These are phyloP conservation scores for Apiotrichum domesticum DNA, from an alignment of 1,284 basidiomycete genomes.

Conservation along the genomic window DNA sequence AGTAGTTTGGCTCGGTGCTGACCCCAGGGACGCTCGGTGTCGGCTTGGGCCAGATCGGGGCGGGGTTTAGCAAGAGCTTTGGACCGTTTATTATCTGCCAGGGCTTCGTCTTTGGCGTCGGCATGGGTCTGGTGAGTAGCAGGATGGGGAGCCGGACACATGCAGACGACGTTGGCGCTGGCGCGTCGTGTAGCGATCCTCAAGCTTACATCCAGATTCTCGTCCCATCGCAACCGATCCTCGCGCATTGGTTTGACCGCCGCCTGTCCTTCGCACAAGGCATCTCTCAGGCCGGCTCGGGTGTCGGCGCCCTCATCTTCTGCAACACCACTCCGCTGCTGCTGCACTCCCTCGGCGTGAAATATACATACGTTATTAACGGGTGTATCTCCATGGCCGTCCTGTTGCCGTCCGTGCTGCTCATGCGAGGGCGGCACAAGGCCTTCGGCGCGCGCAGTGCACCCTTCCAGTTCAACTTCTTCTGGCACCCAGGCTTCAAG, in stretches of 20 bases:
- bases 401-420: conserved; percentile 37
- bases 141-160: no score
- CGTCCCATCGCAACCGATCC: conserved; percentile 40
- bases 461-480: conserved; percentile 10
- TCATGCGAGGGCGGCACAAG: conserved; percentile 39
- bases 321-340: conserved; percentile 39
- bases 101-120: conserved; percentile 36
- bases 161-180: no score
- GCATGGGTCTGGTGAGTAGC: conserved; percentile 26
- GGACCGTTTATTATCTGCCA: conserved; percentile 33
- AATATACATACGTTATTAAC: conserved; percentile 44
- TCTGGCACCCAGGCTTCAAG: conserved; percentile 15
- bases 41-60: conserved; percentile 31
- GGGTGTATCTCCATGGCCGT: conserved; percentile 42
- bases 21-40: conserved; percentile 22
- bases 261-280: conserved; percentile 40
- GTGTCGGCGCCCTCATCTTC: conserved; percentile 42
- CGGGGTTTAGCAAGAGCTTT: conserved; percentile 29
- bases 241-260: conserved; percentile 44
- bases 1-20: background rate
- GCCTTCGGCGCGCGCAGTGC: conserved; percentile 20
- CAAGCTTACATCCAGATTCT: conserved; percentile 18
- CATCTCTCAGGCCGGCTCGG: conserved; percentile 37
- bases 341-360: conserved; percentile 36
- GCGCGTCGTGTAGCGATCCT: no score